These are phyloP conservation scores for Dictyostelium firmibasis DNA, from an alignment of 78 protist genomes.

Conservation along the genomic window DNA sequence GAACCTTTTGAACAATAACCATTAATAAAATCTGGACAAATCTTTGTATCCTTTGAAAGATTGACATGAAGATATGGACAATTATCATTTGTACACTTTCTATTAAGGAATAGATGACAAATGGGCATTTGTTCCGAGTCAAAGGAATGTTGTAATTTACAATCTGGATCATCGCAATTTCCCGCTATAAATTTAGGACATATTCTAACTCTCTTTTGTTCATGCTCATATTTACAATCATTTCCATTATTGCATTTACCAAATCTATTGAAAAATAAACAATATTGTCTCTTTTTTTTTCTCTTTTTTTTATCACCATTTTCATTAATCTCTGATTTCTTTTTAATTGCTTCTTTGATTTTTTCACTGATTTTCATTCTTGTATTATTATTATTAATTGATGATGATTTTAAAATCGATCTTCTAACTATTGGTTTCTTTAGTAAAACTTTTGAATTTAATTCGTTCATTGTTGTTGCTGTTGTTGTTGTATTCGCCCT, in stretches of 20 bases:
- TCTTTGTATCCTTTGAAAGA: conserved; percentile 56
- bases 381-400: not conserved
- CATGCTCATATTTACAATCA: conserved; percentile 61
- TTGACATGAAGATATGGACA: conserved; percentile 71
- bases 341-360: conserved; percentile 14
- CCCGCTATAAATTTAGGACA: conserved; percentile 44
- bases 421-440: not conserved
- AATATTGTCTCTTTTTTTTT: conserved; percentile 9
- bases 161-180: conserved; percentile 24
- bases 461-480: not conserved
- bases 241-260: conserved; percentile 67
- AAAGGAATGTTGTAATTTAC: conserved; percentile 6
- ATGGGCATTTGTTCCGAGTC: conserved; percentile 75
- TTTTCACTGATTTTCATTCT: conserved; percentile 7
- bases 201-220: conserved; percentile 8
- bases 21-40: conserved; percentile 56
- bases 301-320: not conserved
- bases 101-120: conserved; percentile 25
- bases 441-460: not conserved
- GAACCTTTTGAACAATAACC: conserved; percentile 67
- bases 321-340: not conserved
- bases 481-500: conserved; percentile 4
- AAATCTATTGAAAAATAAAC: conserved; percentile 69
- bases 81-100: conserved; percentile 33
- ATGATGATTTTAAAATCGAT: not conserved